Percentiles rank a stretch among this genome's conserved stretches.
Conservation (phyloP, 2,329 filamentous ascomycete genomes). For the Ustulina deusta region DNA sequence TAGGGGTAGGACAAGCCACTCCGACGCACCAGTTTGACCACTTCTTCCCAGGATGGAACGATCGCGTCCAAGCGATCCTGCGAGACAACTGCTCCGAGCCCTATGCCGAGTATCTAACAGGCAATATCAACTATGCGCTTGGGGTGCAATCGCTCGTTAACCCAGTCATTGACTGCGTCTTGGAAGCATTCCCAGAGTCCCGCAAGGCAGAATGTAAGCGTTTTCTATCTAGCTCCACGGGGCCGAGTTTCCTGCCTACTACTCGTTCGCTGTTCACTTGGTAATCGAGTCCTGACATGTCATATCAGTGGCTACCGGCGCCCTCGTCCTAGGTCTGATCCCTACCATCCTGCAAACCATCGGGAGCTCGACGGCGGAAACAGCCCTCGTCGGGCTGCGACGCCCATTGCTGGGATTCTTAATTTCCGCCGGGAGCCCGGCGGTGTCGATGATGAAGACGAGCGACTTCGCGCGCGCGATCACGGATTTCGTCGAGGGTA, state of each 20-base stretch:
- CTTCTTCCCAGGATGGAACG: conserved; percentile 39
- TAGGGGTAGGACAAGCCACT: conserved; percentile 17
- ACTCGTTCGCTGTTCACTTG: background rate
- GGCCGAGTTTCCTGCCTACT: background rate
- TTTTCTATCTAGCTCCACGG: background rate
- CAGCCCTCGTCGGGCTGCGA: conserved; percentile 35
- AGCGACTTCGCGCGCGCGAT: conserved; percentile 32
- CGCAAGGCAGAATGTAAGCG: conserved; percentile 42
- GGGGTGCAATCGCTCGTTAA: conserved; percentile 34
- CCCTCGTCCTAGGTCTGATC: conserved; percentile 42
- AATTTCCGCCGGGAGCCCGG: conserved; percentile 40
- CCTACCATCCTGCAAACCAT: conserved; percentile 41
- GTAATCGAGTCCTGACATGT: background rate
- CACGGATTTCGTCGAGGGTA: conserved; percentile 25
- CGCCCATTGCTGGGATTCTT: conserved; percentile 40
- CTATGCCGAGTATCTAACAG: conserved; percentile 36
- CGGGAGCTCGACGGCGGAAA: conserved; percentile 41
- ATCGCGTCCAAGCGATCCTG: conserved; percentile 32
- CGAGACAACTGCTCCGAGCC: conserved; percentile 33
- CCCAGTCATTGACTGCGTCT: conserved; percentile 41
- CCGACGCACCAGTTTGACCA: conserved; percentile 40
- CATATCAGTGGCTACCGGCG: conserved; percentile 38
- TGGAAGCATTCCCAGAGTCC: conserved; percentile 39
- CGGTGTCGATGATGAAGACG: conserved; percentile 38
- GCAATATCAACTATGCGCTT: conserved; percentile 23